Base-by-base conservation (phyloP, 352 stramenopile genomes). In the Globisporangium cystogenes region DNA sequence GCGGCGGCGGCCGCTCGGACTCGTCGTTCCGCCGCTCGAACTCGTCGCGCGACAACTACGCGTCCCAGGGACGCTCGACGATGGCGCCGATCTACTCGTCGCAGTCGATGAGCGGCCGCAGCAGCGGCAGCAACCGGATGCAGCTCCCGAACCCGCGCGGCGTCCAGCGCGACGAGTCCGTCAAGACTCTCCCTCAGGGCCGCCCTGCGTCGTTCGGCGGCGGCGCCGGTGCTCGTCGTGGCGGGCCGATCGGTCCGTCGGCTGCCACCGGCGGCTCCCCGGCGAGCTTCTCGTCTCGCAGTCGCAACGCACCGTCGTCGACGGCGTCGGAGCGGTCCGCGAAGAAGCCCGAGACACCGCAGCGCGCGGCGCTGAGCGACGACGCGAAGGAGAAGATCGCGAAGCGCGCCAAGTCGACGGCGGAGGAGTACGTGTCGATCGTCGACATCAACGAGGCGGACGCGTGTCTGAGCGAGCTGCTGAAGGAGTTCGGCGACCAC, bases 351-450 rank as follows among this genome's bases (percentile, higher is more conserved):
- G 73, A 65, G 24, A 52, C 62, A 36, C 45, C 55, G 6, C 70
- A 62, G 49, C 53, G 73, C 1, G 57, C 70, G 48, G 62, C 74
- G 40, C 68, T 92, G 21, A 69, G 73, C 10, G 81, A 90, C 2
- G 79, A 90, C 7, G 64, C 64, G 3, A 70, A 72, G 40, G 74
- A 86, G 29, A 82, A 79, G 37, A 84, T 92, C 48, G 69, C 57
- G 14, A 91, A 91, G 63, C 88, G 87, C 56, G 67, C 83, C 0
- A 91, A 90, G 51, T 87, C 76, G 1, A 87, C 79, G 31, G 74
- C 80, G 4, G 81, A 90, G 31, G 83, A 93, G 54, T 93, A 84
- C 49, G 79, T 87, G 14, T 84, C 62, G 45, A 89, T 92, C 33
- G 58, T 76, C 35, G 83, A 93, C 44, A 50, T 88, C 26, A 65